Evolutionary conservation across 2,329 filamentous ascomycete genomes (phyloP), one percentile per base, ranked within the genome.

Genomic region (Colletotrichum sp.): DNA sequence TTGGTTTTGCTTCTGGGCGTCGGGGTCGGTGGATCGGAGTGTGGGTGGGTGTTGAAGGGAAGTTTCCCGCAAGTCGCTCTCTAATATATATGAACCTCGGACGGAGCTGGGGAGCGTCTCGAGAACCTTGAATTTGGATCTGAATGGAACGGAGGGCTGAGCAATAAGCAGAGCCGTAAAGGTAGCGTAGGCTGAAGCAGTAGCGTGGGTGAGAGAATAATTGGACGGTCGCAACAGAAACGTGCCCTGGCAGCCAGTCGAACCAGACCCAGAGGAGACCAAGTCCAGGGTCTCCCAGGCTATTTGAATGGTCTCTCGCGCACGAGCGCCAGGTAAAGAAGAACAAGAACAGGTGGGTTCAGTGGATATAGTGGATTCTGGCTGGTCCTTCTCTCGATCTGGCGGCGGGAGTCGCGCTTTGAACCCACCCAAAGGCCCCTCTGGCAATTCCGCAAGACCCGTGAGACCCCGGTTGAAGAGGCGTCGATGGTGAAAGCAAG

Each of bases 71-170:
- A 75, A 65, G 73, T 67, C 43, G 57, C 63, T 26, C 64, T 72
- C 63, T 60, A 73, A 68, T 73, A 75, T 73, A 75, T 73, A 60
- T 72, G 70, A 75, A 75, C 73, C 64, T 75, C 64, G 70, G 73
- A 75, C 73, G 73, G 73, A 57, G 64, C 73, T 67, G 63, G 70
- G 70, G 55, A 61, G 58, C 70, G 73, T 73, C 70, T 75, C 73
- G 63, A 63, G 64, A 60, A 70, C 70, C 73, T 58, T 65, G 64
- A 32, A 72, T 36, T 21, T 13, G 43, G 43, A 52, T 52, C 43
- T 48, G 61, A 65, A 60, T 63, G 52, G 57, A 69, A 63, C 67
- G 68, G 68, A 71, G 16, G 60, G 38, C 58, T 66, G 18, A 67
- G 38, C 58, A 21, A 24, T 24, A 16, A 32, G 55, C 32, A 69